phyloP scores from a whole-genome alignment of 805 yeast species.

The Wickerhamomyces mucosus region DNA sequence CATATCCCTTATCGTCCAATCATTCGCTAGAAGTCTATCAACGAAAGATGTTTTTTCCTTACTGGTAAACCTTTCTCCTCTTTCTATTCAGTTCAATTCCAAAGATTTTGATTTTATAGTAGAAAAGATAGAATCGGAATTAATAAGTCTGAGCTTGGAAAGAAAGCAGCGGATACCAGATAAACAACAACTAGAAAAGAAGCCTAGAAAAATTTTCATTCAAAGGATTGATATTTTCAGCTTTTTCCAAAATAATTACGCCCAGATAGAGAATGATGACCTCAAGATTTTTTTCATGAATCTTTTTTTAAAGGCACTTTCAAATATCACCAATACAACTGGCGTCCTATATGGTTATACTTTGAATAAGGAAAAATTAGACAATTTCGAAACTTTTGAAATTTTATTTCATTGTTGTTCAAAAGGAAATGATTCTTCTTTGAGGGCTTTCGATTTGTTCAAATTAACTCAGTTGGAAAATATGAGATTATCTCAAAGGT shows the following conservation, averaged over 20 bases:
- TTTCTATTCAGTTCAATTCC: not conserved
- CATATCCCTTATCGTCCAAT: not conserved
- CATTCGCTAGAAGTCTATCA: not conserved
- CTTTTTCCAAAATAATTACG: not conserved
- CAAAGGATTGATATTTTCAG: slow-evolving; percentile 13
- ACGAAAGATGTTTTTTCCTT: too few species aligned
- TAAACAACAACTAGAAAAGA: not conserved
- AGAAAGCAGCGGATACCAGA: slow-evolving; percentile 3
- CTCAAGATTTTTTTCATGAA: slow-evolving; percentile 7
- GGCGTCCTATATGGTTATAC: slow-evolving; percentile 13
- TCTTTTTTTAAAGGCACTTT: slow-evolving; percentile 6
- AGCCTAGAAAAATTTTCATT: slow-evolving; percentile 4
- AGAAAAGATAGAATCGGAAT: slow-evolving; percentile 2
- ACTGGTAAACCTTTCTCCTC: not conserved
- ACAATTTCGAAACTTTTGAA: slow-evolving; percentile 4
- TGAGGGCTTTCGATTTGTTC: slow-evolving; percentile 8
- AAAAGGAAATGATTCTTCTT: slow-evolving; percentile 8
- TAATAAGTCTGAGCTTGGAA: slow-evolving; percentile 2
- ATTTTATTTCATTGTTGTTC: slow-evolving; percentile 11
- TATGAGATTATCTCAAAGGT: not conserved
- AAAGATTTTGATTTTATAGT: slow-evolving; percentile 9
- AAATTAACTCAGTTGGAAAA: slow-evolving; percentile 1
- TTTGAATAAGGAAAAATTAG: slow-evolving; percentile 1
- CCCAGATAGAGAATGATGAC: not conserved
- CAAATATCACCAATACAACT: slow-evolving; percentile 9